Evolutionary conservation across 192 early-diverging fungal species (phyloP).

Genomic region (Blastocladiella britannica): DNA sequence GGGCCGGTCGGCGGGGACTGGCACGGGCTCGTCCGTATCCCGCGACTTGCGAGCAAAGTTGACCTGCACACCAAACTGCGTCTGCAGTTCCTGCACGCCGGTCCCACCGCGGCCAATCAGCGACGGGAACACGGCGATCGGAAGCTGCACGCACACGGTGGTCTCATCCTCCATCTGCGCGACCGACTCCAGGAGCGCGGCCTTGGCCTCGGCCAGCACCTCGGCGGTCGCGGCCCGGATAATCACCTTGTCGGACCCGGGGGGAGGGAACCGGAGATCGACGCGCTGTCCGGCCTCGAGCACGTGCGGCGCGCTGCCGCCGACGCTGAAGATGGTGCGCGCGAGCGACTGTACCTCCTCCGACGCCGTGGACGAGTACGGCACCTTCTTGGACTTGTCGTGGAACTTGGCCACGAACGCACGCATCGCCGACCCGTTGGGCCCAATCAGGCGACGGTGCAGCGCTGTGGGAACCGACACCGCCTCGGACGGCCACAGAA

Average conservation of each 20-base stretch:
- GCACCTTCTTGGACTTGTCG: too few species aligned
- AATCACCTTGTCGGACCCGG: conserved; percentile 25
- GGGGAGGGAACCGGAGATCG: conserved; percentile 28
- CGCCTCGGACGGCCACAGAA: background rate
- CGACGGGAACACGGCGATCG: conserved; percentile 48
- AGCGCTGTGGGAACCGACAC: background rate
- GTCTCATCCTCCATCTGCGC: conserved; percentile 35
- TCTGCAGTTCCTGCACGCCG: conserved; percentile 47
- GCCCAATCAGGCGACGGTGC: conserved; percentile 34
- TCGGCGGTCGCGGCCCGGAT: conserved; percentile 16
- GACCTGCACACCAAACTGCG: conserved; percentile 38
- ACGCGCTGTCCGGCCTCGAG: too few species aligned
- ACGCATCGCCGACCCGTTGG: conserved; percentile 24
- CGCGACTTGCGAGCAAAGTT: conserved; percentile 26
- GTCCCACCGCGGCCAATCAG: conserved; percentile 64
- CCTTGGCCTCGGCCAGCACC: conserved; percentile 27
- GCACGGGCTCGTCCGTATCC: background rate
- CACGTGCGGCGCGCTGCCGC: conserved; percentile 21
- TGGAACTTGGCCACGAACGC: conserved; percentile 25
- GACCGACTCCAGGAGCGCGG: conserved; percentile 19
- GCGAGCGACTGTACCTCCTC: background rate
- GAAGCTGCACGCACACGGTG: conserved; percentile 37
- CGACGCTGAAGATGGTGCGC: background rate
- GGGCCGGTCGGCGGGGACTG: background rate
- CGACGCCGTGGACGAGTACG: conserved; percentile 13